Base-by-base conservation (phyloP, 129 eudicot genomes). In the Chrysanthemum seticuspe region DNA sequence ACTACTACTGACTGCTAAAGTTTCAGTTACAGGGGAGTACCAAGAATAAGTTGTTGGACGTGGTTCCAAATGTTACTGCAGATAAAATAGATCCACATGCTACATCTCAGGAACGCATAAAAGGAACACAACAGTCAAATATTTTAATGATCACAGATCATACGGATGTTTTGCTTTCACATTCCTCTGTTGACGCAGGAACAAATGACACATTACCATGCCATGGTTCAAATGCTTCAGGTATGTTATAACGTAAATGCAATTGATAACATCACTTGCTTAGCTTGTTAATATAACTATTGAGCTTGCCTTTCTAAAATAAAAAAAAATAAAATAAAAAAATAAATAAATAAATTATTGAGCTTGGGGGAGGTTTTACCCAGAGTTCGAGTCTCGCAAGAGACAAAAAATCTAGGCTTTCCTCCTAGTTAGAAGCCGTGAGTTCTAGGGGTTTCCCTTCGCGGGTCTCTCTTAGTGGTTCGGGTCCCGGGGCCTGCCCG, bases 41-140 rank as follows among this genome's bases (percentile, higher is more conserved):
- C 29, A 27, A 27, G 29, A 27, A 27, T 27, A 85, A 84, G 72
- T 55, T 87, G 76, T 65, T 93, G 79, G 70, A 62, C 10, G 91
- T 87, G 64, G 76, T 87, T 50, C 98, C 98, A 36, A 83, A 82
- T 68, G 98, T 93, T 51, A 82, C 73, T 47, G 92, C 92, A 15
- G 98, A 87, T 54, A 82, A 65, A 45, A 50, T 87, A 58, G 95
- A 87, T 52, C 81, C 85, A 36, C 86, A 84, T 58, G 70, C 47
- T 73, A 73, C 63, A 14, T 69, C 58, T 25, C 76, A 48, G 70
- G 81, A 77, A 70, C 71, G 54, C 1, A 6, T 40, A 21, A 34
- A 70, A 52, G 69, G 63, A 25, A 44, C 48, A 62, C 8, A 78
- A 44, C 36, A 78, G 52, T 13, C 34, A 21, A 27, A 8, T 75